Percentiles rank a stretch among this genome's conserved stretches.
Conservation (phyloP, 31 red algal species). For the Endocladia muricata region DNA sequence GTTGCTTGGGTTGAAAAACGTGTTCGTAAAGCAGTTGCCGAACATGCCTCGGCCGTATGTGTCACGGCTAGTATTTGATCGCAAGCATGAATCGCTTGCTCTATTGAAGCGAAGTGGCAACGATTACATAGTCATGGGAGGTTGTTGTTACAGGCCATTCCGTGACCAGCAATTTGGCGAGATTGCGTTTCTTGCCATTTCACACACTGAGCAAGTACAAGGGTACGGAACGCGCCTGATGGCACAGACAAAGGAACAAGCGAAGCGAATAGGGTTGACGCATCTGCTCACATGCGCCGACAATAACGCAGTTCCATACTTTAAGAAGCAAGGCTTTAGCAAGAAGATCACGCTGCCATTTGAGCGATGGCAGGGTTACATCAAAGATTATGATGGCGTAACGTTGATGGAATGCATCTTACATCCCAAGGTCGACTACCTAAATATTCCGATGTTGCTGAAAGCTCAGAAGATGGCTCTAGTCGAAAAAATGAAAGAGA, state of each 20-base stretch:
- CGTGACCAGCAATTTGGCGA: slow-evolving; percentile 87
- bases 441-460: slow-evolving; percentile 92
- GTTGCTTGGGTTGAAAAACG: slow-evolving; percentile 94
- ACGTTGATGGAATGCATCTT: slow-evolving; percentile 94
- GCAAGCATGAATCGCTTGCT: slow-evolving; percentile 93
- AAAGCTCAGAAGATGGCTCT: slow-evolving; percentile 95
- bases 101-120: slow-evolving; percentile 68
- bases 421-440: slow-evolving; percentile 88
- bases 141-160: slow-evolving; percentile 97
- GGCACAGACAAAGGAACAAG: slow-evolving; percentile 94
- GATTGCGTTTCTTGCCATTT: slow-evolving; percentile 97
- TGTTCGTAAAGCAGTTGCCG: slow-evolving; percentile 96
- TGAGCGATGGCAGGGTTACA: slow-evolving; percentile 95
- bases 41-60: slow-evolving; percentile 99
- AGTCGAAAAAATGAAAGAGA: slow-evolving; percentile 91
- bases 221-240: slow-evolving; percentile 97
- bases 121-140: slow-evolving; percentile 92
- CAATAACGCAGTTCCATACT: slow-evolving; percentile 97
- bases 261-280: slow-evolving; percentile 80
- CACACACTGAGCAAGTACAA: slow-evolving; percentile 90
- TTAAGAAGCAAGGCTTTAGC: slow-evolving; percentile 98
- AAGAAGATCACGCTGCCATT: slow-evolving; percentile 91
- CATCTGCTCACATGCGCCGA: slow-evolving; percentile 95
- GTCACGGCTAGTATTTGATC: slow-evolving; percentile 92
- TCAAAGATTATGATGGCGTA: slow-evolving; percentile 99